These are phyloP conservation scores for Aureobasidium zeae DNA, from an alignment of 2,329 filamentous ascomycete species.

Conservation along the genomic window DNA sequence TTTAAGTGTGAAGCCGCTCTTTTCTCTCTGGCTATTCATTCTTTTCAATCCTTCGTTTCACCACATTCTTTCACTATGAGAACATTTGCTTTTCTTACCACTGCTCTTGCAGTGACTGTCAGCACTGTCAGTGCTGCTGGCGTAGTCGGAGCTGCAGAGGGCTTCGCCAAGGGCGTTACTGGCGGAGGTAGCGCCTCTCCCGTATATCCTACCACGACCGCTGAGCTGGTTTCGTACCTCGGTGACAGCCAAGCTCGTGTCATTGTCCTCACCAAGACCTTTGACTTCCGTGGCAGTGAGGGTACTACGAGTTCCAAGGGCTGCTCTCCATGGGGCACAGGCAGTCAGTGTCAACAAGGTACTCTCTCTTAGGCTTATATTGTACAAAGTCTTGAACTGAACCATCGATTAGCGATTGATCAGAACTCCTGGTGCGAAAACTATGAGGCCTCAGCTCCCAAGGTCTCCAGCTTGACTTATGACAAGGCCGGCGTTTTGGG, in stretches of 20 bases:
- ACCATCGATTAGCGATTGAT: conserved; percentile 36
- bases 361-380: conserved; percentile 25
- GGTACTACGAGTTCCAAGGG: conserved; percentile 43
- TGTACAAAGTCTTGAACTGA: not conserved
- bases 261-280: conserved; percentile 48
- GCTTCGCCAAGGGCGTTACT: conserved; percentile 47
- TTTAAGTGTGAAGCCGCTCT: conserved; percentile 1
- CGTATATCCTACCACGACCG: conserved; percentile 45
- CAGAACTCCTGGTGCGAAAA: conserved; percentile 46
- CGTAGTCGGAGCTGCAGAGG: conserved; percentile 34
- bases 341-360: conserved; percentile 44
- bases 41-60: not conserved
- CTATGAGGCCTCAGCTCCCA: conserved; percentile 18
- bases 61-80: conserved; percentile 21
- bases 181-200: conserved; percentile 48
- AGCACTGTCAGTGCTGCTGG: conserved; percentile 21
- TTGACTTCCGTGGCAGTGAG: conserved; percentile 47
- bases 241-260: conserved; percentile 44
- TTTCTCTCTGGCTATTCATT: not conserved
- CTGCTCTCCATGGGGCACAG: conserved; percentile 50
- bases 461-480: conserved; percentile 24
- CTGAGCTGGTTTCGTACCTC: conserved; percentile 52
- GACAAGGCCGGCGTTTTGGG: conserved; percentile 46
- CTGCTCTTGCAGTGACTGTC: conserved; percentile 19
- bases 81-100: conserved; percentile 19